A percentile compares a stretch with the other conserved stretches of the same genome.
These are phyloP conservation scores for Penicillium chermesinum DNA, from an alignment of 495 filamentous ascomycete species.

Conservation along the genomic window DNA sequence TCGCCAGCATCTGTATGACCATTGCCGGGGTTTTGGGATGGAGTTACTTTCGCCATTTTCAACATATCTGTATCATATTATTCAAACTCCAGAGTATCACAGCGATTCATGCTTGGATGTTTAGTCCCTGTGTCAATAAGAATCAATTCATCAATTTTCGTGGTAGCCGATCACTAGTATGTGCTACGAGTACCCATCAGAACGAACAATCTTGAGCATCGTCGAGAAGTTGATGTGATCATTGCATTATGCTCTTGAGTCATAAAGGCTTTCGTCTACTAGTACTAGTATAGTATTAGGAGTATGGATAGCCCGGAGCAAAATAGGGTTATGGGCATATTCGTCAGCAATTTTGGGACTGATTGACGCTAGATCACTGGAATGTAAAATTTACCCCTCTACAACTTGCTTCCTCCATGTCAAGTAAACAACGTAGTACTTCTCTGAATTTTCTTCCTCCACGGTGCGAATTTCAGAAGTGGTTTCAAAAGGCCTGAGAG, in stretches of 20 bases:
- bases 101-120: too few relatives aligned
- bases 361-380: too few relatives aligned
- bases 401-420: constrained; percentile 5
- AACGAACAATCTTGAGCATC: neutral
- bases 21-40: constrained; percentile 30
- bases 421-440: constrained; percentile 8
- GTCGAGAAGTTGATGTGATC: too few relatives aligned
- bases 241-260: too few relatives aligned
- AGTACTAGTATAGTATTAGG: too few relatives aligned
- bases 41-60: constrained; percentile 20
- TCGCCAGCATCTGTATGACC: constrained; percentile 24
- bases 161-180: too few relatives aligned
- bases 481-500: neutral
- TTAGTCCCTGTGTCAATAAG: too few relatives aligned
- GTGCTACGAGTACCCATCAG: neutral
- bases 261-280: too few relatives aligned
- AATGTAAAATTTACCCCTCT: neutral
- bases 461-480: neutral
- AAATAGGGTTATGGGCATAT: too few relatives aligned
- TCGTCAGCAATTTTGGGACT: too few relatives aligned
- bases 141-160: too few relatives aligned
- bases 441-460: neutral
- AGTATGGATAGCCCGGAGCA: too few relatives aligned
- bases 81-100: neutral
- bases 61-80: constrained; percentile 20